These are phyloP conservation scores for Irpex sp. DNA, from an alignment of 1,284 basidiomycete genomes.

Conservation along the genomic window DNA sequence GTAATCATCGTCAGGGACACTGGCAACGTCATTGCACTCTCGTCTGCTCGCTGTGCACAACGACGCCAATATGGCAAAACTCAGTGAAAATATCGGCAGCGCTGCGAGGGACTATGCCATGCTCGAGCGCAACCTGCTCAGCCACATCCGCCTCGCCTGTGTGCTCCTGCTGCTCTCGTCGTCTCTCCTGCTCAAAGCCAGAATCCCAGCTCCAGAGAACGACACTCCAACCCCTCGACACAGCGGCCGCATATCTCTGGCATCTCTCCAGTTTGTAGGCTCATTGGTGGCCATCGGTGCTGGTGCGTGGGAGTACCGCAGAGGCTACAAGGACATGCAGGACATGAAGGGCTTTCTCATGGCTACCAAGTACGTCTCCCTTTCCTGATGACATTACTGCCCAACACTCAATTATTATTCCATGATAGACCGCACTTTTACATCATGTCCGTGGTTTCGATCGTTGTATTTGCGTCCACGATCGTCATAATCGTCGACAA, in stretches of 20 bases:
- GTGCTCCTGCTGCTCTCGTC: constrained; percentile 61
- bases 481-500: constrained; percentile 38
- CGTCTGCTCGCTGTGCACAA: neutral
- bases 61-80: constrained; percentile 20
- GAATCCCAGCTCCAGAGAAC: constrained; percentile 40
- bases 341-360: constrained; percentile 55
- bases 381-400: neutral
- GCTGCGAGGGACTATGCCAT: constrained; percentile 68
- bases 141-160: constrained; percentile 61
- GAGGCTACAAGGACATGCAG: constrained; percentile 51
- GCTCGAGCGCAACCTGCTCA: constrained; percentile 70
- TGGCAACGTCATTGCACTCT: too few relatives aligned
- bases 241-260: constrained; percentile 23
- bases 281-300: constrained; percentile 52
- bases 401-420: neutral
- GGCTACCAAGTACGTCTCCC: constrained; percentile 49
- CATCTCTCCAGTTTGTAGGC: constrained; percentile 32
- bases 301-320: constrained; percentile 62
- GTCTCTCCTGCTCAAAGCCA: constrained; percentile 56
- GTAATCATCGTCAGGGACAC: neutral
- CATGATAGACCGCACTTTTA: constrained; percentile 45
- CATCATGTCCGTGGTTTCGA: constrained; percentile 46
- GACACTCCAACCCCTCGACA: neutral
- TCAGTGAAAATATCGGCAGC: constrained; percentile 36
- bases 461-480: constrained; percentile 48